Conservation (phyloP, 768 basidiomycete genomes). For the Neoboletus brunneissimus region DNA sequence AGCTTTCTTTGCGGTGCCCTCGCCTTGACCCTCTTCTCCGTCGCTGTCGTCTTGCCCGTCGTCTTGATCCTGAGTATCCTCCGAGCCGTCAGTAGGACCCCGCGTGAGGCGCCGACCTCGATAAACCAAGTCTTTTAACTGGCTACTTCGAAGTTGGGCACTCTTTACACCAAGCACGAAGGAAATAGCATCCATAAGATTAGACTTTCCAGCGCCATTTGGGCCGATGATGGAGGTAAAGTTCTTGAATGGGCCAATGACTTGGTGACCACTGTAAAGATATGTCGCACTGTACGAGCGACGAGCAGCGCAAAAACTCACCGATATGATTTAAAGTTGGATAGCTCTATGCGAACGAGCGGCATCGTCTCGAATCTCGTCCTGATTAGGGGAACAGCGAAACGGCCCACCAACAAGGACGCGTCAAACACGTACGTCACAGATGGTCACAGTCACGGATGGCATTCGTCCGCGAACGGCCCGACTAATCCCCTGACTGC, state of each 20-base stretch:
- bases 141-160: constrained; percentile 86
- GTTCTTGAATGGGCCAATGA: constrained; percentile 86
- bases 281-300: constrained; percentile 1
- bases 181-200: constrained; percentile 99
- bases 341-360: constrained; percentile 81
- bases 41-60: constrained; percentile 50
- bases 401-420: constrained; percentile 17
- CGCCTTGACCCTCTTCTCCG: constrained; percentile 54
- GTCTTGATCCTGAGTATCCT: constrained; percentile 41
- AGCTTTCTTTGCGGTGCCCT: constrained; percentile 86
- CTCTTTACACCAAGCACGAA: constrained; percentile 98
- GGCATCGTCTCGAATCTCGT: constrained; percentile 52
- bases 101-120: constrained; percentile 75
- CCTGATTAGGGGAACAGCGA: constrained; percentile 20
- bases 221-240: constrained; percentile 98
- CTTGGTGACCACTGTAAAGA: constrained; percentile 64
- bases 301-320: constrained; percentile 23
- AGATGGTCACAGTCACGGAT: constrained; percentile 10
- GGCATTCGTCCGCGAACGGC: background rate
- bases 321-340: constrained; percentile 97
- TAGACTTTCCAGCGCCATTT: constrained; percentile 98
- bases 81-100: constrained; percentile 42
- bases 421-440: constrained; percentile 29
- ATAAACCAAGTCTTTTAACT: constrained; percentile 94
- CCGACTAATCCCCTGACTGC: background rate